A percentile compares a stretch with the other conserved stretches of the same genome.
Evolutionary conservation across 1,139 yeast genomes (phyloP).

Genomic region (Kodamaea sp.): DNA sequence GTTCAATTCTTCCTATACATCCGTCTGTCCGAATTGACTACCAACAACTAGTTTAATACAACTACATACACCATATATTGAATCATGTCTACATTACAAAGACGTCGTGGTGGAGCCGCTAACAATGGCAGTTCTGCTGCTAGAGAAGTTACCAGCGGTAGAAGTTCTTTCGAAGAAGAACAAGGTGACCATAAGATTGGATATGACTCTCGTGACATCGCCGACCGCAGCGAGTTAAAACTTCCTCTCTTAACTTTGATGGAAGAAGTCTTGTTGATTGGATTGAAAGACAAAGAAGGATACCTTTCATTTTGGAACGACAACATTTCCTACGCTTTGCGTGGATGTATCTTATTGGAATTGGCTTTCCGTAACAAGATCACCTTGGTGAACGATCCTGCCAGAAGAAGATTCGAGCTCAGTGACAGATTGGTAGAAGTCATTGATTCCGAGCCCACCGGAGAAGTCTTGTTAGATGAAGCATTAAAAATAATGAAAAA

Average conservation of each 20-base stretch:
- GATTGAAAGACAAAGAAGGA: constrained; percentile 94
- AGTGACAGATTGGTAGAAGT: constrained; percentile 88
- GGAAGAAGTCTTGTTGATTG: constrained; percentile 94
- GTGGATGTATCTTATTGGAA: constrained; percentile 93
- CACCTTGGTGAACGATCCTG: constrained; percentile 87
- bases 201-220: constrained; percentile 74
- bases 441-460: constrained; percentile 82
- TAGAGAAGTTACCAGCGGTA: constrained; percentile 13
- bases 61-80: too few species aligned
- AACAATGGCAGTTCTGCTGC: constrained; percentile 18
- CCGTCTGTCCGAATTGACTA: too few species aligned
- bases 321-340: constrained; percentile 89
- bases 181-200: constrained; percentile 64
- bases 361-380: constrained; percentile 89
- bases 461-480: constrained; percentile 93
- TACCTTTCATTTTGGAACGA: constrained; percentile 98
- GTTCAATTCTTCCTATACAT: too few species aligned
- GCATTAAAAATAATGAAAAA: constrained; percentile 86
- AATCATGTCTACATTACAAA: constrained; percentile 45
- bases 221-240: constrained; percentile 45
- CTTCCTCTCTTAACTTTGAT: constrained; percentile 81
- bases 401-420: constrained; percentile 85
- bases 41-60: too few species aligned
- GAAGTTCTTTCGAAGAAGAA: constrained; percentile 13
- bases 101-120: constrained; percentile 45